Evolutionary conservation across 345 rosid genomes (phyloP), one percentile per base, ranked within the genome.

Genomic region (Boechera stricta): DNA sequence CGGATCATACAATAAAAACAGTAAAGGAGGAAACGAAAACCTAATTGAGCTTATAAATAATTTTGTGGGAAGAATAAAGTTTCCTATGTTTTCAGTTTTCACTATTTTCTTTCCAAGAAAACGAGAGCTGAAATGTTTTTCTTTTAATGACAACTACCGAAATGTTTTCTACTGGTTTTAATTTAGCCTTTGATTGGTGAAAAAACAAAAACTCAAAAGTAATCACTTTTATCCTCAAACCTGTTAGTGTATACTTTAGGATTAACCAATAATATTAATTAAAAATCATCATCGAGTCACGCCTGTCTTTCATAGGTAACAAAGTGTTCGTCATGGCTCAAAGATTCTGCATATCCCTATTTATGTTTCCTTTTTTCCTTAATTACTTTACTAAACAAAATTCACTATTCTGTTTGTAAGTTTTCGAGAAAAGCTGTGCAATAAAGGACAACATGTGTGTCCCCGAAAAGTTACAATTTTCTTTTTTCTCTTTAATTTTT

Each of bases 381-480:
- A 47, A 18, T 59, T 51, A 60, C 7, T 51, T 41, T 44, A 33
- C 38, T 26, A 35, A 61, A 67, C 39, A 60, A 66, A 67, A 47
- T 29, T 48, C 67, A 72, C 73, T 72, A 65, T 72, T 79, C 28
- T 67, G 52, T 59, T 58, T 73, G 71, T 65, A 65, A 52, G 31
- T 52, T 72, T 32, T 73, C 58, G 32, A 73, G 74, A 79, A 79
- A 73, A 73, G 82, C 60, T 61, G 70, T 67, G 82, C 63, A 67
- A 73, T 67, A 78, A 78, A 78, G 77, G 73, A 72, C 77, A 78
- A 78, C 81, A 78, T 78, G 77, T 78, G 71, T 79, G 75, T 79
- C 78, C 78, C 69, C 78, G 54, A 78, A 79, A 79, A 79, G 65
- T 78, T 67, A 8, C 74, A 33, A 29, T 54, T 60, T 10, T n/a